These are phyloP conservation scores for Neospora caninum DNA, from an alignment of 169 alveolate genomes.

Conservation along the genomic window DNA sequence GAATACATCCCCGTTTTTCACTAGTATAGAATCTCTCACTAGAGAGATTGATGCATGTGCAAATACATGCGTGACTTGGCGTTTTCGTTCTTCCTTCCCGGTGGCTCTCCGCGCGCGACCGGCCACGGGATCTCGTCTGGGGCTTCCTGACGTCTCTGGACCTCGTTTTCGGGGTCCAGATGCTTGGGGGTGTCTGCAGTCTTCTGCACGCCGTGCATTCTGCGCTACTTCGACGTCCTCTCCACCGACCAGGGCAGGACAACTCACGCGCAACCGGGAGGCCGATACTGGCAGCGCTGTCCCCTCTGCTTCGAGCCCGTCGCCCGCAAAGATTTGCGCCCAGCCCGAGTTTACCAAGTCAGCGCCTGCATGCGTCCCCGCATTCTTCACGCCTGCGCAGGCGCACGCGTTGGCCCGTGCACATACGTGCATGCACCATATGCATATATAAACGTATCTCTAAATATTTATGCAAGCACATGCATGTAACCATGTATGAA, in stretches of 20 bases:
- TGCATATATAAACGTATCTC: neutral
- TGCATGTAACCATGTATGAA: neutral
- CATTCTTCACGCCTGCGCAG: neutral
- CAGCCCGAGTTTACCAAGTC: slow-evolving; percentile 6
- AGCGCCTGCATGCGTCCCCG: neutral
- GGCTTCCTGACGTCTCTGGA: neutral
- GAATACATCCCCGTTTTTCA: too few species aligned
- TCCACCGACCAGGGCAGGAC: neutral
- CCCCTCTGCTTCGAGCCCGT: slow-evolving; percentile 30
- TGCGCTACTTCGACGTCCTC: slow-evolving; percentile 26
- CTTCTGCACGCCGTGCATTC: slow-evolving; percentile 28
- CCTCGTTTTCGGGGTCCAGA: neutral
- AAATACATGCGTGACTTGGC: too few species aligned
- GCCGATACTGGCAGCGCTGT: slow-evolving; percentile 26
- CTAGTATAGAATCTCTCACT: too few species aligned
- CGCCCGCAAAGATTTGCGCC: slow-evolving; percentile 3
- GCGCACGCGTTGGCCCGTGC: too few species aligned
- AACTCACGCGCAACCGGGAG: neutral
- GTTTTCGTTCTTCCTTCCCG: too few species aligned
- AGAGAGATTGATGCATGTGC: too few species aligned
- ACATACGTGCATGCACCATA: neutral
- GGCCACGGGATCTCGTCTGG: neutral
- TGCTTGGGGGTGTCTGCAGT: neutral
- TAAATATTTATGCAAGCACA: neutral
- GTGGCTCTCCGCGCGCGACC: neutral